A percentile compares a stretch with the other conserved stretches of the same genome.
These are phyloP conservation scores for Phytophthora nicotianae DNA, from an alignment of 352 stramenopile genomes.

Conservation along the genomic window DNA sequence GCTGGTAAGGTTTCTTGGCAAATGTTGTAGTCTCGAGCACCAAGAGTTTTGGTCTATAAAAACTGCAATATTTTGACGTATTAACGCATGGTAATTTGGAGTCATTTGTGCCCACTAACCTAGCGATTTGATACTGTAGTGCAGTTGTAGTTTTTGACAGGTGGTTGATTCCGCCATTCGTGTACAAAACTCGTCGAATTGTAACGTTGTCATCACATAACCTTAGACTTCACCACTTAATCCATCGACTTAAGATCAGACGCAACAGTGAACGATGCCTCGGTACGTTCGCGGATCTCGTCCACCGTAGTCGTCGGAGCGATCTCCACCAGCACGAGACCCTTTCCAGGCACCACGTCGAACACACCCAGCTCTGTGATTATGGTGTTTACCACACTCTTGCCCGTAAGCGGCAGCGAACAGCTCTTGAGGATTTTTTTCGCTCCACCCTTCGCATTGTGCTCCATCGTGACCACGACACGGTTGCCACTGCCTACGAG, in stretches of 20 bases:
- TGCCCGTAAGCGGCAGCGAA: slow-evolving; percentile 94
- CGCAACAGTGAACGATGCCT: slow-evolving; percentile 77
- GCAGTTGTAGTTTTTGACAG: neutral
- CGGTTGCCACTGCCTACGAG: slow-evolving; percentile 92
- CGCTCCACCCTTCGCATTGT: slow-evolving; percentile 93
- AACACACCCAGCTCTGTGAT: slow-evolving; percentile 94
- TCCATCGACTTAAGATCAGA: slow-evolving; percentile 70
- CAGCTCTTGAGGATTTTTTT: slow-evolving; percentile 96
- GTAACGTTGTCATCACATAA: too few species aligned
- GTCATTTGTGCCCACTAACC: neutral
- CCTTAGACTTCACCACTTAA: too few species aligned
- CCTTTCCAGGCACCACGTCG: slow-evolving; percentile 60
- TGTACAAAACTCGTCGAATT: neutral
- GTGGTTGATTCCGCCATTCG: neutral
- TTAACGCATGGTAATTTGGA: neutral
- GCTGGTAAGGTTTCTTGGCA: neutral
- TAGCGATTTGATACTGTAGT: neutral
- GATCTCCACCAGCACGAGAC: slow-evolving; percentile 91
- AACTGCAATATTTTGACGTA: neutral
- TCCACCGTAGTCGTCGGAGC: slow-evolving; percentile 83
- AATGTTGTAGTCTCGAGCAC: neutral
- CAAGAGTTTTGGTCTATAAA: neutral
- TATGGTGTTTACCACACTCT: slow-evolving; percentile 93
- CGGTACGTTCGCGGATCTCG: slow-evolving; percentile 78
- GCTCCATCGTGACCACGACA: slow-evolving; percentile 98